Evolutionary conservation across 2,329 filamentous ascomycete genomes (phyloP), one percentile per base, ranked within the genome.

Genomic region (Exutisphaerella laricina): DNA sequence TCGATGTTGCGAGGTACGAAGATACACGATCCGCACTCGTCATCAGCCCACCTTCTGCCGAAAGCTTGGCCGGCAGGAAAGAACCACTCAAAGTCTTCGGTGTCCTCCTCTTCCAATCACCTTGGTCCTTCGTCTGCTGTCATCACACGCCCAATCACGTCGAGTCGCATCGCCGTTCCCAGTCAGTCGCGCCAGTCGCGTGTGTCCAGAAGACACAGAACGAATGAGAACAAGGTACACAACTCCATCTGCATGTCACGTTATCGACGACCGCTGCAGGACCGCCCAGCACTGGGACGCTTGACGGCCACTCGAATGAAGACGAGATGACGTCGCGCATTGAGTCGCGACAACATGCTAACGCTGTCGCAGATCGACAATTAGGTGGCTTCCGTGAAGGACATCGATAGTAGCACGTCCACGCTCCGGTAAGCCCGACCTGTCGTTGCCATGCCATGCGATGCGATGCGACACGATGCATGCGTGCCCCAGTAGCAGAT

Each of bases 301-400:
- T 37, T 25, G 28, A 20, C 21, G 13, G 18, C 36, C 41, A 37
- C 13, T 39, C 37, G 26, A 30, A 17, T 37, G 18, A 28, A 23
- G 33, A 35, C 23, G 35, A 41, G 10, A 30, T 32, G 17, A 42
- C 45, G 41, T 39, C 32, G 34, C 33, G 26, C 44, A 39, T 42
- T 46, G 34, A 38, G 20, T 38, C 43, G 38, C 39, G n/a, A 38
- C 32, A 39, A 41, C 39, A 35, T 43, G 43, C 44, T 46, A 35
- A 46, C 39, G 39, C 29, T 26, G 30, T 26, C 20, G 39, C 34
- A 46, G 38, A 23, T 39, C 41, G 14, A 31, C 8, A 18, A 14
- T 32, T 37, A 35, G 31, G 32, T 26, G 39, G 31, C 18, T 13
- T 29, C 36, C 22, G 16, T 32, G 13, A 32, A 18, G 30, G 10